Base-by-base conservation (phyloP, 495 filamentous ascomycete genomes). In the Schizothecium vesticola region DNA sequence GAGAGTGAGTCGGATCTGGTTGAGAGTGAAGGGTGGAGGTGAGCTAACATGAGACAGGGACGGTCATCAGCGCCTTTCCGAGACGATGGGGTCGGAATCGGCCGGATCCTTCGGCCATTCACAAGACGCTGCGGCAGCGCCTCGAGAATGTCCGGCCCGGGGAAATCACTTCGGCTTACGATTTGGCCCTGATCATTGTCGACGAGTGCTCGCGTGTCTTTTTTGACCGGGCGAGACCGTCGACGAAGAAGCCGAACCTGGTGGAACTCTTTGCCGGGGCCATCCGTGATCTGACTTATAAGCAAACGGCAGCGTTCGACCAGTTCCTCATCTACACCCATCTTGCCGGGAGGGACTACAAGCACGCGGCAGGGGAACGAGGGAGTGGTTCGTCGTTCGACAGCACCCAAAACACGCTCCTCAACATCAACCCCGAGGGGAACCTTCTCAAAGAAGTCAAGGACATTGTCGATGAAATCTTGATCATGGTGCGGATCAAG, bases 401-500 rank as follows among this genome's bases (percentile, higher is more conserved):
- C 82, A 88, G 71, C 76, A 65, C 69, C 1, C 73, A 75, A 23
- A 85, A 90, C 71, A 81, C 76, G 21, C 80, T 91, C 3, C 84
- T 91, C 5, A 87, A 92, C 61, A 91, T 92, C 63, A 88, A 88
- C 59, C 83, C 85, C 10, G 89, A 92, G 73, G 89, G 88, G 0
- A 81, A 85, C 67, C 80, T 91, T 0, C 82, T 91, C 1, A 79
- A 85, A 5, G 89, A 92, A 70, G 81, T 86, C 7, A 90, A 91
- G 73, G 89, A 92, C 72, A 89, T 92, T 67, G 82, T 87, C 10
- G 90, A 91, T 58, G 90, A 92, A 73, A 78, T 91, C 24, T 85
- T 89, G 67, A 91, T 92, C 78, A 90, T 91, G 78, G 81, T 86
- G 62, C 79, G 85, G 0, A 88, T 90, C 71, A 83, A 83, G n/a